Evolutionary conservation across 2,329 filamentous ascomycete species (phyloP).

Genomic region (Fusarium solani-melongenae): DNA sequence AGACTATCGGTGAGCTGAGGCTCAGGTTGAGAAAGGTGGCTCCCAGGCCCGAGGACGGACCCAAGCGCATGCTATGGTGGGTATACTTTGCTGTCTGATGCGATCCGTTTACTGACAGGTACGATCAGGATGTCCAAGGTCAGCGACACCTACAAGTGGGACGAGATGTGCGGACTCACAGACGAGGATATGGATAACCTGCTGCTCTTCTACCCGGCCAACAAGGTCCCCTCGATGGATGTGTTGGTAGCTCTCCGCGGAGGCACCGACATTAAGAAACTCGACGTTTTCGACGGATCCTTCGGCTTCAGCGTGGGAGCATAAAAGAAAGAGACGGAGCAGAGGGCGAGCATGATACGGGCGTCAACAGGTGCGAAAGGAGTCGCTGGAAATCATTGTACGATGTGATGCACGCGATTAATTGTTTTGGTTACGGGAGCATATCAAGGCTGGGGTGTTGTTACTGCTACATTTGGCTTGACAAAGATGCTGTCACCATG

Average conservation of each 20-base stretch:
- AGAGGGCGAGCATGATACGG: neutral
- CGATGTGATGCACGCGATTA: constrained; percentile 30
- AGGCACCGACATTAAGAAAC: constrained; percentile 54
- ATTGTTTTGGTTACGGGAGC: constrained; percentile 35
- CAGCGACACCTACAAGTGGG: constrained; percentile 86
- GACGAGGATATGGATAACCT: constrained; percentile 87
- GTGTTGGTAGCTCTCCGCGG: constrained; percentile 66
- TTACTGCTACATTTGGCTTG: neutral
- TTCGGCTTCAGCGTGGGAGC: constrained; percentile 68
- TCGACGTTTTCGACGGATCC: constrained; percentile 69
- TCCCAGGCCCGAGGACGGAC: constrained; percentile 77
- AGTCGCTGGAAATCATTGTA: constrained; percentile 27
- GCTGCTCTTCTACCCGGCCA: constrained; percentile 76
- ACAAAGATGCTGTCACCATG: neutral
- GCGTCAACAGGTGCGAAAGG: constrained; percentile 3
- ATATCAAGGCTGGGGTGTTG: constrained; percentile 34
- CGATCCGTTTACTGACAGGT: constrained; percentile 3
- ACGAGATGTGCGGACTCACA: constrained; percentile 84
- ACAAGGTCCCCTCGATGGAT: constrained; percentile 66
- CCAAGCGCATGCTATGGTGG: constrained; percentile 91
- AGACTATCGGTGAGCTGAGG: constrained; percentile 83
- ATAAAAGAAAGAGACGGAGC: constrained; percentile 24
- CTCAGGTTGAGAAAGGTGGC: constrained; percentile 82
- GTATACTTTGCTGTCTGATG: constrained; percentile 39
- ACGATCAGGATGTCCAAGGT: constrained; percentile 84